phyloP scores from a whole-genome alignment of 306 rosid species.

The Cucumis hystrix region DNA sequence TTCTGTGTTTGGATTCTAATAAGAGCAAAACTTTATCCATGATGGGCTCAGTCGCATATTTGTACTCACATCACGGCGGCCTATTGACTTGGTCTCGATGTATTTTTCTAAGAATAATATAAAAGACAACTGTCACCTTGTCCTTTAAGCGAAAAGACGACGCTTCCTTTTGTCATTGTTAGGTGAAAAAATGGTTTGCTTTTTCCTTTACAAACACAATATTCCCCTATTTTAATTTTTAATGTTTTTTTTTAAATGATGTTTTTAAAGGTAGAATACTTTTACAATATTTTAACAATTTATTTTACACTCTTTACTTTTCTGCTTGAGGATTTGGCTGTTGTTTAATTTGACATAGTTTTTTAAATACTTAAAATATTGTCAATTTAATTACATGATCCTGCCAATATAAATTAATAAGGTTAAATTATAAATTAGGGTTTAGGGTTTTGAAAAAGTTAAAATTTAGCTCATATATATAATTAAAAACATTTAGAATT shows the following conservation, averaged over 20 bases:
- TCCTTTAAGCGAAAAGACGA: background rate
- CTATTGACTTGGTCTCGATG: no score
- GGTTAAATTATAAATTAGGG: no score
- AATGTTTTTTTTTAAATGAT: background rate
- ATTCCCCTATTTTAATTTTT: background rate
- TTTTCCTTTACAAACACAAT: background rate
- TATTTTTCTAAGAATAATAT: no score
- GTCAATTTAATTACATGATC: no score
- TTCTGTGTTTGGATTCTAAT: no score
- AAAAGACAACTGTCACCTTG: background rate
- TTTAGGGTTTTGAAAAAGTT: no score
- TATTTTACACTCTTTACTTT: background rate
- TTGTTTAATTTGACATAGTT: background rate
- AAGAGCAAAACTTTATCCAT: no score
- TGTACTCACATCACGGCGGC: no score
- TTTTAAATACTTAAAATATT: no score
- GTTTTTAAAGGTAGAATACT: background rate
- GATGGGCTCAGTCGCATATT: no score
- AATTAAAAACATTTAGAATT: no score
- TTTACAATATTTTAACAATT: background rate
- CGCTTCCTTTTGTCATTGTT: background rate
- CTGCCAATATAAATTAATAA: background rate
- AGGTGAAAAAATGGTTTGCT: background rate
- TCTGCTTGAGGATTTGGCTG: background rate
- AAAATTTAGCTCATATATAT: no score